phyloP scores from a whole-genome alignment of 352 stramenopile genomes.

The Globisporangium nunn region DNA sequence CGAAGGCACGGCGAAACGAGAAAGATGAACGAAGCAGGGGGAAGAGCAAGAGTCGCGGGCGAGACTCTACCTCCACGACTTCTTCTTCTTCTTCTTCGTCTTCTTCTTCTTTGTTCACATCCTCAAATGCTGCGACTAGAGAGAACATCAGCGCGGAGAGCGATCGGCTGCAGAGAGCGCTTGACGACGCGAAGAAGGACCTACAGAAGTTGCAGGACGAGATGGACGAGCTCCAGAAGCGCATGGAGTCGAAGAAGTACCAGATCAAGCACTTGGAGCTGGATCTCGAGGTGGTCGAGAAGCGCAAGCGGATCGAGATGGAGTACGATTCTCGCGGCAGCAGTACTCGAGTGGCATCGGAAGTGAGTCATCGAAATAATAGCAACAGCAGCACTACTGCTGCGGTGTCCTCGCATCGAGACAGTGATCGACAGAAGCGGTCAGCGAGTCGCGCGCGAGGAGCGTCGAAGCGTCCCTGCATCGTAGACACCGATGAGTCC shows the following conservation, averaged over 20 bases:
- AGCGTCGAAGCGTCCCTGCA: slow-evolving; percentile 42
- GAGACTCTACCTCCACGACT: not conserved
- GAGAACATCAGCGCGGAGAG: slow-evolving; percentile 42
- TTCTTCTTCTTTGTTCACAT: not conserved
- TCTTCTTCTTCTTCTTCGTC: not conserved
- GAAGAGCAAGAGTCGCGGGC: slow-evolving; percentile 17
- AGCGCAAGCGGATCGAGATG: slow-evolving; percentile 39
- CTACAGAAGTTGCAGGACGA: slow-evolving; percentile 31
- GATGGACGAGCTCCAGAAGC: slow-evolving; percentile 25
- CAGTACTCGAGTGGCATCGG: too few species aligned
- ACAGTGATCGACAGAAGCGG: slow-evolving; percentile 15
- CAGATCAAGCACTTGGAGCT: slow-evolving; percentile 65
- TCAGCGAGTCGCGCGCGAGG: slow-evolving; percentile 25
- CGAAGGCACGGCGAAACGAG: slow-evolving; percentile 5
- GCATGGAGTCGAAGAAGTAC: slow-evolving; percentile 45
- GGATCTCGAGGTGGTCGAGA: slow-evolving; percentile 46
- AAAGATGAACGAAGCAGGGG: slow-evolving; percentile 14
- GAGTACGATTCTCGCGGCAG: slow-evolving; percentile 14
- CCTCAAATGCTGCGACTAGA: slow-evolving; percentile 6
- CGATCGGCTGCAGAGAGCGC: slow-evolving; percentile 30
- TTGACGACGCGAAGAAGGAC: slow-evolving; percentile 38
- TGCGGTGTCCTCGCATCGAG: not conserved
- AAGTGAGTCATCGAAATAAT: not conserved
- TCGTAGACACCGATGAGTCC: slow-evolving; percentile 60
- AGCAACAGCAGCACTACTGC: not conserved